A percentile compares a stretch with the other conserved stretches of the same genome.
Conservation (phyloP, 2,329 filamentous ascomycete genomes). For the Hymenoscyphus salicellus region DNA sequence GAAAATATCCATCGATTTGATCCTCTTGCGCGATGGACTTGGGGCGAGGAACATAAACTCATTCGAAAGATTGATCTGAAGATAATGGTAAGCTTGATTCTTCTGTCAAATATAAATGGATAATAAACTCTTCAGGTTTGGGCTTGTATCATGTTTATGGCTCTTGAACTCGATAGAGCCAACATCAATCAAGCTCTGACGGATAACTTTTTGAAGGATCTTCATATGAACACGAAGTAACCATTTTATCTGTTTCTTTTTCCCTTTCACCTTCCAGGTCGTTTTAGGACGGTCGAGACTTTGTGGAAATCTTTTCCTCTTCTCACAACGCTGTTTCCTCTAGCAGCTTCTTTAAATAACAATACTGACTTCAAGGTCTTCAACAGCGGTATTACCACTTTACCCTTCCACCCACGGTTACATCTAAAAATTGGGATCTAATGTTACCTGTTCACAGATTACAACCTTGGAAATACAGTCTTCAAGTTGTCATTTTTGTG, state of each 20-base stretch:
- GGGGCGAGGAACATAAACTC: slow-evolving; percentile 30
- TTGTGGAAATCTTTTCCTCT: background rate
- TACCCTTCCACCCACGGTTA: too few species aligned
- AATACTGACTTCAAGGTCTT: too few species aligned
- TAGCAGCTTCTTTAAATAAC: too few species aligned
- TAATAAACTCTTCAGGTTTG: slow-evolving; percentile 23
- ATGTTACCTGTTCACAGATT: slow-evolving; percentile 33
- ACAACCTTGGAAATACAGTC: slow-evolving; percentile 46
- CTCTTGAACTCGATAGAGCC: slow-evolving; percentile 57
- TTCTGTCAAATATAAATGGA: background rate
- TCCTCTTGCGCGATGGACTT: slow-evolving; percentile 29
- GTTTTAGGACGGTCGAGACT: background rate
- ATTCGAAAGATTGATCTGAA: slow-evolving; percentile 31
- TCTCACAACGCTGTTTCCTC: too few species aligned
- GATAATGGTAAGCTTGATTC: slow-evolving; percentile 33
- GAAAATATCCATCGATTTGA: slow-evolving; percentile 31
- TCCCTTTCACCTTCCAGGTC: background rate
- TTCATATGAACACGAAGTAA: slow-evolving; percentile 45
- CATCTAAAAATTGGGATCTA: background rate
- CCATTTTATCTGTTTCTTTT: background rate
- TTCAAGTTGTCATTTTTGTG: slow-evolving; percentile 40
- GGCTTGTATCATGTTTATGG: slow-evolving; percentile 58
- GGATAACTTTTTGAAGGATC: slow-evolving; percentile 52
- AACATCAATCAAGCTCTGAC: slow-evolving; percentile 59
- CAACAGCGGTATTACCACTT: too few species aligned